phyloP scores from a whole-genome alignment of 2,329 filamentous ascomycete genomes.

The Alternaria consortialis region DNA sequence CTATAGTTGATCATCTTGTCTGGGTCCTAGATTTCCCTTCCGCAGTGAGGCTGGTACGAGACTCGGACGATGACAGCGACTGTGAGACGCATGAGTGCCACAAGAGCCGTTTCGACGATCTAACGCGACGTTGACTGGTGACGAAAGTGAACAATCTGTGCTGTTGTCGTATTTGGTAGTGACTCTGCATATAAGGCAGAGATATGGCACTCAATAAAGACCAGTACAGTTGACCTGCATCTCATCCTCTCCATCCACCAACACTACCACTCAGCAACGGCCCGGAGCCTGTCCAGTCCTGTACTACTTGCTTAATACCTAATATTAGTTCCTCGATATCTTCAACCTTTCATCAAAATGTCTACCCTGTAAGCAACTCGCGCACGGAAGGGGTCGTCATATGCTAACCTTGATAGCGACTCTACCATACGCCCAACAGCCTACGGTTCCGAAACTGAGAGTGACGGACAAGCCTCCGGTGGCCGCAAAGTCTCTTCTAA shows the following conservation, averaged over 20 bases:
- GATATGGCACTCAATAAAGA: conserved; percentile 15
- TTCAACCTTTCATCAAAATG: conserved; percentile 26
- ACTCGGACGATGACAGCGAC: conserved; percentile 31
- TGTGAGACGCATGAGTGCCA: conserved; percentile 33
- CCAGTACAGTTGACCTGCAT: conserved; percentile 40
- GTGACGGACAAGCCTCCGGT: conserved; percentile 52
- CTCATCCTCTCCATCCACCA: conserved; percentile 19
- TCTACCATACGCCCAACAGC: conserved; percentile 39
- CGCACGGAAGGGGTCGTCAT: not conserved
- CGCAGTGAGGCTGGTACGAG: conserved; percentile 24
- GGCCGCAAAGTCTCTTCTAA: conserved; percentile 47
- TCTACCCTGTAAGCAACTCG: conserved; percentile 39
- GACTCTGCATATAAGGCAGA: conserved; percentile 40
- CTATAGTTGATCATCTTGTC: conserved; percentile 9
- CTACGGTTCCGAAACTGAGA: conserved; percentile 52
- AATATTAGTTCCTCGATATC: conserved; percentile 8
- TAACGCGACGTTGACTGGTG: not conserved
- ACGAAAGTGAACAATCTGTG: not conserved
- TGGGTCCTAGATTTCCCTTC: not conserved
- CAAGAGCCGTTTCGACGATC: conserved; percentile 31
- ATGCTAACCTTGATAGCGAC: conserved; percentile 30
- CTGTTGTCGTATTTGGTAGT: not conserved
- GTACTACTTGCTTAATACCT: conserved; percentile 3
- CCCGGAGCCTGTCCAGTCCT: conserved; percentile 21
- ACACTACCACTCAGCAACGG: conserved; percentile 16